Conservation (phyloP, 306 rosid genomes). For the Parietaria judaica region DNA sequence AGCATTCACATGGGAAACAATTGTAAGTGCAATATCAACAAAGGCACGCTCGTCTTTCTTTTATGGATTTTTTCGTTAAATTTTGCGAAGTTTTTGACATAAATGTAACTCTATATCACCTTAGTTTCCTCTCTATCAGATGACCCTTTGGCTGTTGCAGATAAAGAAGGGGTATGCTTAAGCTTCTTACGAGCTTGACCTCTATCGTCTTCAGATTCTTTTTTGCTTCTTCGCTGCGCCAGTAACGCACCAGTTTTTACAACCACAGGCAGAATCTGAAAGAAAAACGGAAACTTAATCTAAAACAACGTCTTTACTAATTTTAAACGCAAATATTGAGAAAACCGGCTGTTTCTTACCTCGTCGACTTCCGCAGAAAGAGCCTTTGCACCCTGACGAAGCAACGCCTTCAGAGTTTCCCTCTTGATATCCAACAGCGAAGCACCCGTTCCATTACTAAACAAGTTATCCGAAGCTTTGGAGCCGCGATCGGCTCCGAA, state of each 20-base stretch:
- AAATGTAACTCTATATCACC: not conserved
- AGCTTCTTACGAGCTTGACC: slow-evolving; percentile 35
- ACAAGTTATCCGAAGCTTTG: slow-evolving; percentile 26
- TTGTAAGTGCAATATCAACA: not conserved
- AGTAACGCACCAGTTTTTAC: slow-evolving; percentile 30
- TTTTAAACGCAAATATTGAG: too few relatives aligned
- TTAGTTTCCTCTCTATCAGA: not conserved
- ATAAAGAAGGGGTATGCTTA: slow-evolving; percentile 31
- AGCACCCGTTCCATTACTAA: slow-evolving; percentile 33
- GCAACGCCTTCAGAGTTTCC: slow-evolving; percentile 55
- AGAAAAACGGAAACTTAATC: slow-evolving; percentile 1
- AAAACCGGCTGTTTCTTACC: slow-evolving; percentile 27
- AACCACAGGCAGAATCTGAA: slow-evolving; percentile 72
- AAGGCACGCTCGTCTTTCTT: too few relatives aligned
- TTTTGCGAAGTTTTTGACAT: not conserved
- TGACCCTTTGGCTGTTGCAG: slow-evolving; percentile 21
- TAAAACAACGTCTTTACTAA: too few relatives aligned
- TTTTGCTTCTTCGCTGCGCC: slow-evolving; percentile 33
- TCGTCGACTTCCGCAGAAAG: slow-evolving; percentile 80
- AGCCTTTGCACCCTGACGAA: slow-evolving; percentile 51
- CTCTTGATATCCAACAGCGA: slow-evolving; percentile 45
- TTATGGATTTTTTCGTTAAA: too few relatives aligned
- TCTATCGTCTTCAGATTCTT: slow-evolving; percentile 22
- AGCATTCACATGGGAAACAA: slow-evolving; percentile 36
- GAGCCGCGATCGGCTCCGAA: slow-evolving; percentile 11